Evolutionary conservation across 2,329 filamentous ascomycete genomes (phyloP), one percentile per base, ranked within the genome.

Genomic region (Thelonectria rubi): DNA sequence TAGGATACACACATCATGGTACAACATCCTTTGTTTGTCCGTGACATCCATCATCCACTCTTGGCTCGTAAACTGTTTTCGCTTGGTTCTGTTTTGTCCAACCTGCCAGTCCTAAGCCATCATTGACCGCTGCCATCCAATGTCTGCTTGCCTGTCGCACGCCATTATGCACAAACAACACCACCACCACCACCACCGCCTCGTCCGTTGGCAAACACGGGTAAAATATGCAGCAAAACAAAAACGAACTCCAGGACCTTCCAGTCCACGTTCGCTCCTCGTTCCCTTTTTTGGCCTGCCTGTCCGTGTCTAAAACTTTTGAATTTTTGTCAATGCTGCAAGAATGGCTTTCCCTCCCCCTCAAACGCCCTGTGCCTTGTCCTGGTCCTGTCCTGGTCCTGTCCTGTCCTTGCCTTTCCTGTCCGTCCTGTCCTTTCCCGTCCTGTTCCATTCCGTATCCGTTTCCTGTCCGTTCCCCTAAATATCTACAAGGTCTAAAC

Each of bases 231-330:
- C 42, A 21, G 18, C 55, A 59, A 54, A 62, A 61, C 55, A 59
- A 60, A 58, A 61, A 60, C 69, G n/a, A n/a, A 69, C 68, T 68
- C 68, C 67, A 62, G 60, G 54, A 58, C 57, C 53, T 49, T 42
- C 40, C 55, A 65, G 64, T 56, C 57, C 55, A 50, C 34, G 39
- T 55, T 9, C 48, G 55, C 62, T 56, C 63, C 52, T 58, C 57
- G 53, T 55, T 62, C 60, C 55, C 62, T 62, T 64, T 59, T 32
- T 52, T 45, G 68, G 60, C 54, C 60, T 50, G 47, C 52, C 55
- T 62, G 37, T 45, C 67, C 65, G 47, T 47, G 51, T 71, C 69
- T 71, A 71, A 66, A 68, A 56, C 65, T 71, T 69, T 70, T 64
- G 40, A 48, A 60, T 65, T 45, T 45, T 45, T 67, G 66, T 66